A percentile compares a stretch with the other conserved stretches of the same genome.
Conservation (phyloP, 257 asterid genomes). For the Primulina huaijiensis region DNA sequence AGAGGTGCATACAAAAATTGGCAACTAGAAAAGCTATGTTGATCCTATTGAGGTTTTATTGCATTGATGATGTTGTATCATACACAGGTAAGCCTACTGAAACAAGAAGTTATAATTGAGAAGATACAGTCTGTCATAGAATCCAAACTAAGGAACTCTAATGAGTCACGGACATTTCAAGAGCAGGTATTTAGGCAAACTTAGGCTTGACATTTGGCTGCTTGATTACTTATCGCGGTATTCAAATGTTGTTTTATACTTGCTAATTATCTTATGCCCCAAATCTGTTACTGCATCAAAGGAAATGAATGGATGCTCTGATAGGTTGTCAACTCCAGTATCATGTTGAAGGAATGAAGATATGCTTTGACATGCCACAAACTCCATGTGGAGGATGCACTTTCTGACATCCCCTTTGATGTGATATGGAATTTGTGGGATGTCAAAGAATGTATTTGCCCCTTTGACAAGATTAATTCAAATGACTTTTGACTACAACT, state of each 20-base stretch:
- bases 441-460: too few species aligned
- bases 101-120: slow-evolving; percentile 82
- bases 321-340: too few species aligned
- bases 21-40: not conserved
- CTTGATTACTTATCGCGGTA: slow-evolving; percentile 9
- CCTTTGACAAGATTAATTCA: too few species aligned
- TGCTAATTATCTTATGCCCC: slow-evolving; percentile 3
- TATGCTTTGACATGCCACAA: too few species aligned
- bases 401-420: too few species aligned
- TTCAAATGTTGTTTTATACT: not conserved
- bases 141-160: slow-evolving; percentile 75
- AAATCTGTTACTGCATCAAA: not conserved
- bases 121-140: slow-evolving; percentile 79
- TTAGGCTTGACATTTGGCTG: slow-evolving; percentile 5
- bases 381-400: too few species aligned
- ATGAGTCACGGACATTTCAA: slow-evolving; percentile 76
- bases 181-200: slow-evolving; percentile 70
- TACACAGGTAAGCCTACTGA: slow-evolving; percentile 84
- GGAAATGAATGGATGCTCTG: too few species aligned
- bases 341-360: too few species aligned
- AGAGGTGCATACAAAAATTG: slow-evolving; percentile 54
- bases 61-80: slow-evolving; percentile 23
- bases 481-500: too few species aligned
- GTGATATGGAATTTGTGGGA: too few species aligned
- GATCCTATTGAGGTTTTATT: slow-evolving; percentile 9